Evolutionary conservation across 768 basidiomycete genomes (phyloP).

Genomic region (Agrocybe praecox): DNA sequence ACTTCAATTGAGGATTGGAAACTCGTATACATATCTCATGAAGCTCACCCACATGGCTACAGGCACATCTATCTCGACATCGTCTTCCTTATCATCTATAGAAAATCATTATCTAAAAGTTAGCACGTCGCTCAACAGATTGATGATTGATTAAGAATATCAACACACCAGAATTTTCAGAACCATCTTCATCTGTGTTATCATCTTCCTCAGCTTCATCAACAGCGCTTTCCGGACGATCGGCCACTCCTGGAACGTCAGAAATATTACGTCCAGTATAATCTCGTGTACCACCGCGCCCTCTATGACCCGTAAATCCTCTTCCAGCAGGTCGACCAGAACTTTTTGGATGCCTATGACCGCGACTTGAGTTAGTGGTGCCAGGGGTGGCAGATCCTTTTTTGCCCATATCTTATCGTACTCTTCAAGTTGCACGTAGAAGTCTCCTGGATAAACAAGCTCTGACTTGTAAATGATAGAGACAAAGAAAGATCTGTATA

Average conservation of each 20-base stretch:
- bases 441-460: no score
- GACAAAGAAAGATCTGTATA: background rate
- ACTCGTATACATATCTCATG: background rate
- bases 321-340: conserved; percentile 28
- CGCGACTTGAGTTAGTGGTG: conserved; percentile 13
- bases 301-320: conserved; percentile 37
- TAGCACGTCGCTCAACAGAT: no score
- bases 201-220: conserved; percentile 44
- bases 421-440: no score
- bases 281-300: conserved; percentile 34
- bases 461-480: background rate
- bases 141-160: background rate
- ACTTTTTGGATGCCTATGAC: conserved; percentile 29
- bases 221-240: conserved; percentile 61
- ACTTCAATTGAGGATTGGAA: background rate
- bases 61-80: conserved; percentile 57
- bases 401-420: conserved; percentile 35
- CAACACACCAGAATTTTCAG: no score
- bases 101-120: background rate
- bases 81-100: conserved; percentile 11
- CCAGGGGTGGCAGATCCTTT: conserved; percentile 34
- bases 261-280: conserved; percentile 17
- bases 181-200: conserved; percentile 17
- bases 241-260: conserved; percentile 28
- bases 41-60: conserved; percentile 94